Evolutionary conservation across 2,329 filamentous ascomycete genomes (phyloP).

Genomic region (Pyrenochaeta sp.): DNA sequence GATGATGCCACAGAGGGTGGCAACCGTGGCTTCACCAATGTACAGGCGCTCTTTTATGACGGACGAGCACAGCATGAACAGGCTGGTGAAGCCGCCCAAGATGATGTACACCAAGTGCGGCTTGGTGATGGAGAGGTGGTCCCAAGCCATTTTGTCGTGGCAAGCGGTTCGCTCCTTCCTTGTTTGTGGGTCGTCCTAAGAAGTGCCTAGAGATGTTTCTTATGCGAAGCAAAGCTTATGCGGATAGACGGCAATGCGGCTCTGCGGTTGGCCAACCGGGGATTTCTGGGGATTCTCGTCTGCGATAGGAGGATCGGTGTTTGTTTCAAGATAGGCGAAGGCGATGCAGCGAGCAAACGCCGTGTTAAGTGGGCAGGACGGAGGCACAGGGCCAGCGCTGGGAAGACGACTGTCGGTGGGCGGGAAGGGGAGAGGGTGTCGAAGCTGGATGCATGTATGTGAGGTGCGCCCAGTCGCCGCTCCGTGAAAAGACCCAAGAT

Average conservation of each 20-base stretch:
- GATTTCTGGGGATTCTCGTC: background rate
- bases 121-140: conserved; percentile 84
- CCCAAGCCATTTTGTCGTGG: conserved; percentile 73
- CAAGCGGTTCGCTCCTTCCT: conserved; percentile 9
- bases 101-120: conserved; percentile 99
- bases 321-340: too few species aligned
- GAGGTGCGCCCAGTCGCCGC: conserved; percentile 60
- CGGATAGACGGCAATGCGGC: too few species aligned
- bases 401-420: conserved; percentile 22
- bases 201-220: too few species aligned
- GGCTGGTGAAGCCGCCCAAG: conserved; percentile 92
- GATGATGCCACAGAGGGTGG: conserved; percentile 85
- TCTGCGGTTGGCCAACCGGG: too few species aligned
- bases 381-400: conserved; percentile 27
- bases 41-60: conserved; percentile 98
- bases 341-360: conserved; percentile 4
- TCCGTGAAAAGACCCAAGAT: conserved; percentile 31
- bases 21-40: conserved; percentile 97
- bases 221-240: too few species aligned
- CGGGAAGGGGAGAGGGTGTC: conserved; percentile 24
- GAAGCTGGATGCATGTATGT: conserved; percentile 54
- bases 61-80: conserved; percentile 98
- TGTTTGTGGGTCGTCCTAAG: too few species aligned
- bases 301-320: background rate
- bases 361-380: conserved; percentile 35